Percentiles rank a stretch among this genome's conserved stretches.
These are phyloP conservation scores for Sporothrix inflata DNA, from an alignment of 2,329 filamentous ascomycete species.

Conservation along the genomic window DNA sequence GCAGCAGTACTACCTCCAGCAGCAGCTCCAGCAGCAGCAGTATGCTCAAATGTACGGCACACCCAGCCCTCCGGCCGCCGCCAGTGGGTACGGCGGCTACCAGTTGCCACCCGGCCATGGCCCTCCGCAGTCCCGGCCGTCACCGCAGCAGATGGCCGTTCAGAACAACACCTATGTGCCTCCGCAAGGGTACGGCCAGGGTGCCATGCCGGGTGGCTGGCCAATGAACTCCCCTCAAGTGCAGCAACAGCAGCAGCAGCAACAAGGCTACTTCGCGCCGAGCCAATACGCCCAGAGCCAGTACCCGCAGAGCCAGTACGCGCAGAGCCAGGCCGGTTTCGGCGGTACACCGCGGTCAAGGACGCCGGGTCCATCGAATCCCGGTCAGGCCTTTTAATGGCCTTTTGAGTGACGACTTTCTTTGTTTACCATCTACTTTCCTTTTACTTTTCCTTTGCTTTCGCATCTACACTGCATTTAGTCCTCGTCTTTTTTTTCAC, in stretches of 20 bases:
- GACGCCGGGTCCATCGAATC: slow-evolving; percentile 34
- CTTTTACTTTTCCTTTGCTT: not conserved
- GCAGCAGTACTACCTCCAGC: slow-evolving; percentile 40
- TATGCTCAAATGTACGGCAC: slow-evolving; percentile 34
- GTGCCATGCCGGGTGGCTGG: slow-evolving; percentile 26
- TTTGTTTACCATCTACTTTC: not conserved
- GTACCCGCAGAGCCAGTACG: slow-evolving; percentile 14
- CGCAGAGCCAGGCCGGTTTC: slow-evolving; percentile 36
- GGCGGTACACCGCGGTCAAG: slow-evolving; percentile 22
- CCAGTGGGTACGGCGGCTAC: slow-evolving; percentile 31
- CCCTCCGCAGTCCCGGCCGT: slow-evolving; percentile 32
- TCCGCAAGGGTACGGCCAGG: not conserved
- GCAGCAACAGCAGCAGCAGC: slow-evolving; percentile 30
- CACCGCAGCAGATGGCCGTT: slow-evolving; percentile 31
- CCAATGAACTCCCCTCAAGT: slow-evolving; percentile 29
- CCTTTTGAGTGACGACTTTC: not conserved
- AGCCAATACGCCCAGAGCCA: not conserved
- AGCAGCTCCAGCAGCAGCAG: slow-evolving; percentile 38
- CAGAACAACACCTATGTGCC: slow-evolving; percentile 17
- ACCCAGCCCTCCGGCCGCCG: not conserved
- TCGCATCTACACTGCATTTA: not conserved
- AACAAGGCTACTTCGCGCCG: slow-evolving; percentile 28
- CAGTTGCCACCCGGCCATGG: slow-evolving; percentile 35
- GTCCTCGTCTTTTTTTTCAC: not conserved
- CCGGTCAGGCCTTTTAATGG: slow-evolving; percentile 39